Evolutionary conservation across 2,329 filamentous ascomycete genomes (phyloP), one percentile per base, ranked within the genome.

Genomic region (Verticillium zaregamsianum): DNA sequence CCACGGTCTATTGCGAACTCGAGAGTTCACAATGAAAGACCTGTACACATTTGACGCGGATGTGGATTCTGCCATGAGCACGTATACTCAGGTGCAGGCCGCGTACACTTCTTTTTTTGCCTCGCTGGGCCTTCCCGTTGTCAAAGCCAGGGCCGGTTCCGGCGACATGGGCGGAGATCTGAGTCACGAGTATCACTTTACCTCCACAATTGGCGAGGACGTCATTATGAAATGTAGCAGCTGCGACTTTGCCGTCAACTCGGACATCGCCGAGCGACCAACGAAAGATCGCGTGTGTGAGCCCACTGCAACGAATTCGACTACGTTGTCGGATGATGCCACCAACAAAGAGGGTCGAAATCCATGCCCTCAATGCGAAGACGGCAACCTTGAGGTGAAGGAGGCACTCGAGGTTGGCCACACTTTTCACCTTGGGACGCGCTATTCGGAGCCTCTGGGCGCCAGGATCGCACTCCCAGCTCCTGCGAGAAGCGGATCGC

Each of bases 11-110:
- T 80, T 99, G 9, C 88, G 95, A 11, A 90, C 92, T 1, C 88
- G 93, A 64, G 95, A 99, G 71, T 99, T 99, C 69, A 78, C 92
- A 68, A 99, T 99, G 95, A 99, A 99, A 75, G 95, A 99, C 74
- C 83, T 99, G 1, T 99, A 99, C 73, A 97, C 93, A 0, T 99
- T 99, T 71, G 95, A 99, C 71, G 78, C 82, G 39, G 89, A 83
- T 4, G 73, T 81, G 0, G 77, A 84, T 31, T 78, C 85, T n/a
- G 94, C 94, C 1, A 79, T 93, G n/a, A 77, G 84, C 58, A 97
- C 94, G 0, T 99, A 99, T 68, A 76, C 86, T 7, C 78, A 87
- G 52, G 92, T 97, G 3, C 86, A 90, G 58, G 73, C 75, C 40
- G 90, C 90, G 2, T 99, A 99, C 72, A 81, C 80, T 14, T 82